Percentiles rank a stretch among this genome's conserved stretches.
Conservation (phyloP, 2,329 filamentous ascomycete genomes). For the Ceratocystis papillata region DNA sequence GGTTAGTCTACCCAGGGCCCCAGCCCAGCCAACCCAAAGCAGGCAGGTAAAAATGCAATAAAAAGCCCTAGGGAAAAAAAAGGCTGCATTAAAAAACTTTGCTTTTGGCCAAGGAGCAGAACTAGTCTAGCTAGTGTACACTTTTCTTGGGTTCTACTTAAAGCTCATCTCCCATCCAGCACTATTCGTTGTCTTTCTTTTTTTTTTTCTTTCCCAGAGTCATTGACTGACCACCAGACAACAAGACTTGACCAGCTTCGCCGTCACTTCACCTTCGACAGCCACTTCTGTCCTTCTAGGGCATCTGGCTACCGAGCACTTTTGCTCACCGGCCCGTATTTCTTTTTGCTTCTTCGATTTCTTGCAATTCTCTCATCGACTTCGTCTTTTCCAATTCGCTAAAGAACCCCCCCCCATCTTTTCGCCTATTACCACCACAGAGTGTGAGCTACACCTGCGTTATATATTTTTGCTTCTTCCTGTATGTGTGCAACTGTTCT, state of each 20-base stretch:
- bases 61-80: constrained; percentile 11
- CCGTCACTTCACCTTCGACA: constrained; percentile 18
- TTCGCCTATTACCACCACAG: constrained; percentile 9
- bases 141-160: constrained; percentile 13
- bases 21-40: constrained; percentile 11
- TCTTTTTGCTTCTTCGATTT: constrained; percentile 20
- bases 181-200: constrained; percentile 8
- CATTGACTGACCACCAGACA: constrained; percentile 21
- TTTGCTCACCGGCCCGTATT: constrained; percentile 25
- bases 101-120: constrained; percentile 4
- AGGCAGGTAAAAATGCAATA: neutral
- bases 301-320: constrained; percentile 25
- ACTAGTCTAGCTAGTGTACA: constrained; percentile 14
- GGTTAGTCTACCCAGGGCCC: constrained; percentile 3
- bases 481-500: constrained; percentile 16
- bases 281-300: constrained; percentile 24
- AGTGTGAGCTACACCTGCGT: constrained; percentile 10
- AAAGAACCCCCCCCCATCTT: constrained; percentile 1
- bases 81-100: constrained; percentile 16
- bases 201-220: constrained; percentile 16
- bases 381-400: constrained; percentile 11
- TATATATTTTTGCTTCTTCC: constrained; percentile 19
- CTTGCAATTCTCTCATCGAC: constrained; percentile 20
- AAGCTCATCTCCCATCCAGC: constrained; percentile 17
- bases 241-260: constrained; percentile 20